Conservation (phyloP, 1,139 yeast species). For the Magnusiomyces suaveolens region DNA sequence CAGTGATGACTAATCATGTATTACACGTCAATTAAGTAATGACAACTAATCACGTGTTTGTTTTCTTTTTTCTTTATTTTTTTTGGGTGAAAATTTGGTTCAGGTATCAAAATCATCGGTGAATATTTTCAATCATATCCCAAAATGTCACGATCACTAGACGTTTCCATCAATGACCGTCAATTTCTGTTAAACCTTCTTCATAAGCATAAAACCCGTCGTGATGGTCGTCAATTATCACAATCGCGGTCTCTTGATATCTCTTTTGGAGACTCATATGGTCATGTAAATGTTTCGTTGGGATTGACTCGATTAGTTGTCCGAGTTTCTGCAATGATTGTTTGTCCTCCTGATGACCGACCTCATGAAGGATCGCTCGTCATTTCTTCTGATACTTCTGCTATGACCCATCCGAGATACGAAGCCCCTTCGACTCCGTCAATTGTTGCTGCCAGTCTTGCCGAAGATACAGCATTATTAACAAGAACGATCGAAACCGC, state of each 20-base stretch:
- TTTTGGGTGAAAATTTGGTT: too few relatives aligned
- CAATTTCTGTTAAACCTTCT: constrained; percentile 54
- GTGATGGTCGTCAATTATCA: constrained; percentile 59
- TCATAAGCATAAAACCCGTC: constrained; percentile 46
- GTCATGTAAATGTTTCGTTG: constrained; percentile 66
- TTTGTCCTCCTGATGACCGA: constrained; percentile 76
- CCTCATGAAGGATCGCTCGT: constrained; percentile 88
- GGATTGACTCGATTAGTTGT: constrained; percentile 69
- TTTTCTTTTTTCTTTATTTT: too few relatives aligned
- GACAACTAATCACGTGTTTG: too few relatives aligned
- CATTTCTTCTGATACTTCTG: constrained; percentile 75
- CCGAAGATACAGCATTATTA: constrained; percentile 70
- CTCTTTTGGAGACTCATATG: constrained; percentile 58
- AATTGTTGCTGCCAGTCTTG: constrained; percentile 40
- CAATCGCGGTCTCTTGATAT: constrained; percentile 59
- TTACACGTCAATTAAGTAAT: too few relatives aligned
- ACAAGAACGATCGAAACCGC: constrained; percentile 84
- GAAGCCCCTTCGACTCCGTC: constrained; percentile 37
- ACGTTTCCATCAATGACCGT: constrained; percentile 57
- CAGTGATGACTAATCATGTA: too few relatives aligned
- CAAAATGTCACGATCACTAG: constrained; percentile 49
- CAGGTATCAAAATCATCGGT: too few relatives aligned
- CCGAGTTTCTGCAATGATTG: constrained; percentile 70
- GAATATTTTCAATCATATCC: too few relatives aligned
- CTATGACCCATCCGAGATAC: constrained; percentile 81